Conservation (phyloP, 1,139 yeast genomes). For the Kodamaea ohmeri region DNA sequence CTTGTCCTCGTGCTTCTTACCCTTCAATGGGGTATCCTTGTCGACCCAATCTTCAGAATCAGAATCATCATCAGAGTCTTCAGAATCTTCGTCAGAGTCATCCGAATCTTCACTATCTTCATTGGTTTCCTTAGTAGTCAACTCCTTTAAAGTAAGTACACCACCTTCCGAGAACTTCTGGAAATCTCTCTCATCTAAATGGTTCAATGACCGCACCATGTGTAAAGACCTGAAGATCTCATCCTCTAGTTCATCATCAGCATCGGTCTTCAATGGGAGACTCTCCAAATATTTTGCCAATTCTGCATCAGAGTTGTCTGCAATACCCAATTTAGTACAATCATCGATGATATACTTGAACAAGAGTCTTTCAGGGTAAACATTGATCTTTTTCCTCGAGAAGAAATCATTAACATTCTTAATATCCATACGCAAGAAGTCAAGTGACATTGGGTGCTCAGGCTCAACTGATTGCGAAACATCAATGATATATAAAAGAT, state of each 20-base stretch:
- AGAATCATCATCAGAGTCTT: conserved; percentile 35
- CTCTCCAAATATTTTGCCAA: conserved; percentile 38
- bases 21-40: conserved; percentile 44
- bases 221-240: conserved; percentile 86
- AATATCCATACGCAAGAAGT: conserved; percentile 94
- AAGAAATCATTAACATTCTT: conserved; percentile 92
- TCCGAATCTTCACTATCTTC: conserved; percentile 26
- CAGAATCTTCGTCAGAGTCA: conserved; percentile 24
- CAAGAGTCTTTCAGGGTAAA: conserved; percentile 76
- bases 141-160: conserved; percentile 68
- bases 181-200: conserved; percentile 84
- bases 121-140: conserved; percentile 36
- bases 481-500: conserved; percentile 81
- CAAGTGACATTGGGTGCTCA: conserved; percentile 95
- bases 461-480: conserved; percentile 98
- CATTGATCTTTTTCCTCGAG: conserved; percentile 62
- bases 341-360: conserved; percentile 66
- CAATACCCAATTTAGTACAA: conserved; percentile 36
- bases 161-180: conserved; percentile 78
- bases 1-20: conserved; percentile 80
- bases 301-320: conserved; percentile 42
- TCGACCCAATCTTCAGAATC: conserved; percentile 40
- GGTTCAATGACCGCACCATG: conserved; percentile 71
- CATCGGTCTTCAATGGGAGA: conserved; percentile 54
- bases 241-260: conserved; percentile 61